phyloP scores from a whole-genome alignment of 1,284 basidiomycete genomes.

The Pseudozyma tsukubaensis region DNA sequence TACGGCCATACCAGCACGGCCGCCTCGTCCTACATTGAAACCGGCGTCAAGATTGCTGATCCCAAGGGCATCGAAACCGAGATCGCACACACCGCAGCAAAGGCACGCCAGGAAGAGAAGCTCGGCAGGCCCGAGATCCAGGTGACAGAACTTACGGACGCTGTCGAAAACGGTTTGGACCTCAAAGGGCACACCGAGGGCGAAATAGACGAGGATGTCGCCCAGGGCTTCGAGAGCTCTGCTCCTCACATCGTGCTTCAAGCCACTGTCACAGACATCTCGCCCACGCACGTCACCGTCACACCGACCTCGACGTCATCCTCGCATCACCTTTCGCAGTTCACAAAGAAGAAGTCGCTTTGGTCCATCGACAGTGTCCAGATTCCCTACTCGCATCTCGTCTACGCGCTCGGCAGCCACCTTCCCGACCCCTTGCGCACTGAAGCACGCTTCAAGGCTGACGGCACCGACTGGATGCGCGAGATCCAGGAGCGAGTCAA shows the following conservation, averaged over 20 bases:
- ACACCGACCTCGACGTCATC: conserved; percentile 37
- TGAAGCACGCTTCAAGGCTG: conserved; percentile 59
- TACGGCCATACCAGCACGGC: conserved; percentile 33
- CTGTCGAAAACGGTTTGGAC: conserved; percentile 38
- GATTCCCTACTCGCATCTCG: conserved; percentile 66
- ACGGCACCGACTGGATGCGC: conserved; percentile 63
- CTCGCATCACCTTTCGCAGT: conserved; percentile 34
- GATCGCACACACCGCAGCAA: conserved; percentile 27
- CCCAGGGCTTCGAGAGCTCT: conserved; percentile 52
- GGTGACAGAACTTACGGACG: conserved; percentile 44
- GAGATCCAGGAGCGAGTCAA: conserved; percentile 56
- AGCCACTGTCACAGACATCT: conserved; percentile 61
- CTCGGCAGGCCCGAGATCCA: conserved; percentile 54
- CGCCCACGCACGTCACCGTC: conserved; percentile 58
- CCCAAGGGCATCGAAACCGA: conserved; percentile 40
- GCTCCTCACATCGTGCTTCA: conserved; percentile 64
- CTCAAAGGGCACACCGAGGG: conserved; percentile 25
- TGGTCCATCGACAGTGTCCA: conserved; percentile 65
- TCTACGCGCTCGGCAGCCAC: conserved; percentile 67
- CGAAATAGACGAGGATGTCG: conserved; percentile 28
- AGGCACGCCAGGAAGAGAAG: conserved; percentile 41
- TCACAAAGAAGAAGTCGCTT: conserved; percentile 50
- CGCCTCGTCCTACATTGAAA: conserved; percentile 41
- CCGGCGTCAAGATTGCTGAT: conserved; percentile 37
- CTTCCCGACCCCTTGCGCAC: conserved; percentile 66